A percentile compares a stretch with the other conserved stretches of the same genome.
Evolutionary conservation across 768 basidiomycete genomes (phyloP).

Genomic region (Termitomyces sp.): DNA sequence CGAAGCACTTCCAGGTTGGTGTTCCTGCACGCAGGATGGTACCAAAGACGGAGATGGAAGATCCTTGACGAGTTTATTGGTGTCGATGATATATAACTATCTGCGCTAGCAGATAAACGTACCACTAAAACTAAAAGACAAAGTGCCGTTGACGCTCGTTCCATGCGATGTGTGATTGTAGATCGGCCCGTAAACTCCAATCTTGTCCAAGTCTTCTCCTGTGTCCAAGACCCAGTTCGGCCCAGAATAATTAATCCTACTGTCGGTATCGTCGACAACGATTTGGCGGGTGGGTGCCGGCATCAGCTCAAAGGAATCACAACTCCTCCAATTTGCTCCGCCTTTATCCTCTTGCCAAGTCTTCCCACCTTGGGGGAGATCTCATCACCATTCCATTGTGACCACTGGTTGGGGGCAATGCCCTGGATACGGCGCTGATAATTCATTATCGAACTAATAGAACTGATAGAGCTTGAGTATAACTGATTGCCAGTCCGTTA

Average conservation of each 20-base stretch:
- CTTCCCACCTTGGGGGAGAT: neutral
- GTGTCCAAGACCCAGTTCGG: slow-evolving; percentile 21
- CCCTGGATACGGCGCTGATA: neutral
- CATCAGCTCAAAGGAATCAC: neutral
- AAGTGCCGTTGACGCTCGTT: slow-evolving; percentile 20
- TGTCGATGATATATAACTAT: neutral
- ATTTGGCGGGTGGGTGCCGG: slow-evolving; percentile 8
- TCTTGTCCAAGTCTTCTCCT: slow-evolving; percentile 18
- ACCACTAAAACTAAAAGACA: slow-evolving; percentile 28
- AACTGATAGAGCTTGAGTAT: neutral
- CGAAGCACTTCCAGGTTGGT: slow-evolving; percentile 20
- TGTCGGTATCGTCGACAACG: slow-evolving; percentile 28
- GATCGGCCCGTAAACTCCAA: slow-evolving; percentile 26
- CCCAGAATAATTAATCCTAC: slow-evolving; percentile 22
- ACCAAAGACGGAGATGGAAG: slow-evolving; percentile 14
- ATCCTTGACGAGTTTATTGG: slow-evolving; percentile 2
- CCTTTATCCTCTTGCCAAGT: neutral
- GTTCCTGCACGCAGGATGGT: slow-evolving; percentile 12
- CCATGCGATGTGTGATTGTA: slow-evolving; percentile 27
- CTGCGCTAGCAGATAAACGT: neutral
- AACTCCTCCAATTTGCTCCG: neutral
- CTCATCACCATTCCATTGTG: neutral
- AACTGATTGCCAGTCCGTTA: neutral
- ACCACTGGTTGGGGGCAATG: neutral
- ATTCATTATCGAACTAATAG: neutral